Conservation (phyloP, 1,284 basidiomycete genomes). For the Fomitopsis pinicola region DNA sequence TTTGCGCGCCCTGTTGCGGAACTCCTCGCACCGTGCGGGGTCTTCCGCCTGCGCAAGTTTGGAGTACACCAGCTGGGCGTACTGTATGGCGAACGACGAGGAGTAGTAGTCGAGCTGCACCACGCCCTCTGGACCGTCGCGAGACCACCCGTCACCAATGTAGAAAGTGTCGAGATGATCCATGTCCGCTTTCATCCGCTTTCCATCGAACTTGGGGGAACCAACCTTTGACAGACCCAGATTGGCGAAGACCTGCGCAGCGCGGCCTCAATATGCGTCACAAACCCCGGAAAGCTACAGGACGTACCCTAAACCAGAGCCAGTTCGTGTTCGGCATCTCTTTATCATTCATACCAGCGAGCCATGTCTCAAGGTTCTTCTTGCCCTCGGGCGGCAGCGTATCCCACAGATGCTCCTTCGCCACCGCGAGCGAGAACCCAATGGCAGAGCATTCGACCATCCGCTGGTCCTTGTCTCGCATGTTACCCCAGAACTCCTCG, state of each 20-base stretch:
- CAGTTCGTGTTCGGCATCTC: conserved; percentile 74
- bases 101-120: conserved; percentile 80
- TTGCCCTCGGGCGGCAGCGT: conserved; percentile 50
- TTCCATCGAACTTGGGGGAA: conserved; percentile 51
- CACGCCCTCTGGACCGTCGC: conserved; percentile 74
- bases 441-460: conserved; percentile 83
- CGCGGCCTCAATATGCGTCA: neutral
- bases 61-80: conserved; percentile 68
- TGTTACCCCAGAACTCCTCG: conserved; percentile 73
- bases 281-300: neutral
- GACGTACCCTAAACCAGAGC: conserved; percentile 72
- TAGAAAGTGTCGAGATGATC: conserved; percentile 79
- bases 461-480: conserved; percentile 72
- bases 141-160: conserved; percentile 71
- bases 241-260: conserved; percentile 65
- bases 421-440: conserved; percentile 66
- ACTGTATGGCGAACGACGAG: conserved; percentile 77
- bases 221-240: conserved; percentile 63
- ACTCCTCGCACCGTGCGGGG: conserved; percentile 60
- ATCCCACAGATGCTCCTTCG: conserved; percentile 64
- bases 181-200: conserved; percentile 70
- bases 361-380: conserved; percentile 59
- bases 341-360: conserved; percentile 75
- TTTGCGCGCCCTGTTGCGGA: conserved; percentile 54
- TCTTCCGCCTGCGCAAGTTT: conserved; percentile 63